Conservation (phyloP, 2,329 filamentous ascomycete genomes). For the Fusarium sp. region DNA sequence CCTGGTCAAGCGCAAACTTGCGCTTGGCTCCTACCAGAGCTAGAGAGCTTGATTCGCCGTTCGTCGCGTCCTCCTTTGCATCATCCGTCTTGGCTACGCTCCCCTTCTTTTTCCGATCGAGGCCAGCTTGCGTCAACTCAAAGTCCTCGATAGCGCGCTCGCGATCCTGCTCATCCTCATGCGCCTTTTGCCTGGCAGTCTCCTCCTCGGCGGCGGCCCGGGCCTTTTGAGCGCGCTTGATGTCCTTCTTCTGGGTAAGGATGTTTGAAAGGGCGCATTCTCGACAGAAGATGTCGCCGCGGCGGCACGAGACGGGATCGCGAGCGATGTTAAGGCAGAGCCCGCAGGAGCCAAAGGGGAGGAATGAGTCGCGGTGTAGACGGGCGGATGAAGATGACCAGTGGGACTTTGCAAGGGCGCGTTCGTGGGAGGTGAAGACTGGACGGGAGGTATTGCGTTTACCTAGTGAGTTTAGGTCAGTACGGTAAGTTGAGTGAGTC, state of each 20-base stretch:
- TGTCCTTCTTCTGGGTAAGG: constrained; percentile 91
- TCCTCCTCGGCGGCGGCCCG: constrained; percentile 75
- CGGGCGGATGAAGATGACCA: constrained; percentile 90
- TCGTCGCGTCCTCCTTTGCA: constrained; percentile 3
- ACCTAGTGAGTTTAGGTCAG: constrained; percentile 58
- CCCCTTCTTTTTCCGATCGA: constrained; percentile 58
- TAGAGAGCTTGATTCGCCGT: constrained; percentile 13
- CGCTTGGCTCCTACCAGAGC: constrained; percentile 67
- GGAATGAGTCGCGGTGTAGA: constrained; percentile 89
- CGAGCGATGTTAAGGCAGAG: constrained; percentile 87
- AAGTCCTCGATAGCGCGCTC: constrained; percentile 84
- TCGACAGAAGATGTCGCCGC: constrained; percentile 93
- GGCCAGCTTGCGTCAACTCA: constrained; percentile 85
- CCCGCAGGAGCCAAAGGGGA: constrained; percentile 90
- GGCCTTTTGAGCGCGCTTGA: constrained; percentile 82
- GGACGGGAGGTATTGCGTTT: constrained; percentile 93
- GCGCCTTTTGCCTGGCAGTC: constrained; percentile 70
- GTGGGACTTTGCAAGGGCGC: constrained; percentile 82
- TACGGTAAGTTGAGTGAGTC: neutral
- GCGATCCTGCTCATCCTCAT: constrained; percentile 78
- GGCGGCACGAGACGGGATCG: constrained; percentile 85
- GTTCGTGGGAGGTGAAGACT: constrained; percentile 95
- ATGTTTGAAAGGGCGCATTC: constrained; percentile 95
- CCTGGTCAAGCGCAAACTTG: constrained; percentile 82
- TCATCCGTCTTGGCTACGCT: constrained; percentile 58